Evolutionary conservation across 129 eudicot genomes (phyloP), one percentile per base, ranked within the genome.

Genomic region (Escallonia herrerae): DNA sequence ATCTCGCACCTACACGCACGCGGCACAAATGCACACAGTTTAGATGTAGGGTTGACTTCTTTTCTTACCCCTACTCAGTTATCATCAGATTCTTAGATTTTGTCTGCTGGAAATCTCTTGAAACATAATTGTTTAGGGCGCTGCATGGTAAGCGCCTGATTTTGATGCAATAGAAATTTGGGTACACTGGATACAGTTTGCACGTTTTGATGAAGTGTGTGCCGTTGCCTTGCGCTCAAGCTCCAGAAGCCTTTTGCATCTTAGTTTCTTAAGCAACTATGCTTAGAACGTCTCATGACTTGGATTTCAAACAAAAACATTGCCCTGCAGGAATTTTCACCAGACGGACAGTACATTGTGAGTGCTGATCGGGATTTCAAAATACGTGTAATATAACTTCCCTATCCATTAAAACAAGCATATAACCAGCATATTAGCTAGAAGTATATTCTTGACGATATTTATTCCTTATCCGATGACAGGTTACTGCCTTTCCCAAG

Each of bases 281-380:
- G 39, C 7, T 3, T n/a, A 14, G 7, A 15, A 38, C 22, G 1
- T 5, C 40, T 39, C 3, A 2, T 51, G 60, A 12, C 60, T 11
- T 50, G 58, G 47, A 40, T 66, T 58, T 13, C 13, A 58, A 64
- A 72, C 57, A 44, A 56, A 66, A 52, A 40, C 71, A 48, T 73
- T 33, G 47, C 54, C 56, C 56, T 82, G 70, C 81, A 94, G 99
- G 97, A 86, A 58, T 86, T 94, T 67, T 86, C 97, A 40, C 99
- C 90, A 37, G 94, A 89, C 69, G 99, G 93, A 39, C 58, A 69
- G 56, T 89, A 79, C 76, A 83, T 94, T 71, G 62, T 89, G 74
- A 83, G 91, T 76, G 93, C 99, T 53, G 99, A 94, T 58, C 90
- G 99, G 58, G 99, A 94, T 81, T 94, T 82, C 76, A 94, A 94